Percentiles rank a stretch among this genome's conserved stretches.
Conservation (phyloP, 306 rosid species). For the Macrotyloma uniflorum region DNA sequence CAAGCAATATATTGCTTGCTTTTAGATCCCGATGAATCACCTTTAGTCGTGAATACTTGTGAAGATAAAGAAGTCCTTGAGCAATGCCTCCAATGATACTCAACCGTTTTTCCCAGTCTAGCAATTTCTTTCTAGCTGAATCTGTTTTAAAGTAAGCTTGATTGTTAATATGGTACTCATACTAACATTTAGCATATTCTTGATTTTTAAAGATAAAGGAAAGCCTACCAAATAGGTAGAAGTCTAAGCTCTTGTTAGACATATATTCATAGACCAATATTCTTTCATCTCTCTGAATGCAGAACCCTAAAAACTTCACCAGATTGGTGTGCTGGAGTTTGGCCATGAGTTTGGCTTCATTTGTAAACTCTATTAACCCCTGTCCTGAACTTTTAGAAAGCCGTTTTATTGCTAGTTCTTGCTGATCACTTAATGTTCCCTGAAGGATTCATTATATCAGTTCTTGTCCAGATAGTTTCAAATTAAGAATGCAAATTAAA, state of each 20-base stretch:
- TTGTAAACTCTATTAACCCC: neutral
- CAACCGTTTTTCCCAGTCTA: conserved; percentile 38
- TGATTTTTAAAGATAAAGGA: too few relatives aligned
- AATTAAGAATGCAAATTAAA: too few relatives aligned
- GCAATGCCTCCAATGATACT: conserved; percentile 42
- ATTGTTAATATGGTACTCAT: too few relatives aligned
- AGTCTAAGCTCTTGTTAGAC: neutral
- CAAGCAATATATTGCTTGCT: neutral
- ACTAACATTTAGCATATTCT: too few relatives aligned
- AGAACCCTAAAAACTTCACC: neutral
- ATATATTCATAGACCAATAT: neutral
- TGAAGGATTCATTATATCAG: neutral
- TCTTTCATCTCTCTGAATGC: neutral
- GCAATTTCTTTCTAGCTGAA: neutral
- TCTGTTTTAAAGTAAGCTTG: neutral
- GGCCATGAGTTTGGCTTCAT: neutral
- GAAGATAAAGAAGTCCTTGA: conserved; percentile 49
- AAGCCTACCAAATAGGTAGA: neutral
- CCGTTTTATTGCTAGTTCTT: neutral
- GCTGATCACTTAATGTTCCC: neutral
- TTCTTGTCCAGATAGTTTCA: too few relatives aligned
- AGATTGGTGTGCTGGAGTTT: neutral
- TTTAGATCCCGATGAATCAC: neutral
- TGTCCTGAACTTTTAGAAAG: neutral
- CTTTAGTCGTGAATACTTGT: conserved; percentile 35